Percentiles rank a stretch among this genome's conserved stretches.
These are phyloP conservation scores for Penicillium bialowiezense DNA, from an alignment of 495 filamentous ascomycete genomes.

Conservation along the genomic window DNA sequence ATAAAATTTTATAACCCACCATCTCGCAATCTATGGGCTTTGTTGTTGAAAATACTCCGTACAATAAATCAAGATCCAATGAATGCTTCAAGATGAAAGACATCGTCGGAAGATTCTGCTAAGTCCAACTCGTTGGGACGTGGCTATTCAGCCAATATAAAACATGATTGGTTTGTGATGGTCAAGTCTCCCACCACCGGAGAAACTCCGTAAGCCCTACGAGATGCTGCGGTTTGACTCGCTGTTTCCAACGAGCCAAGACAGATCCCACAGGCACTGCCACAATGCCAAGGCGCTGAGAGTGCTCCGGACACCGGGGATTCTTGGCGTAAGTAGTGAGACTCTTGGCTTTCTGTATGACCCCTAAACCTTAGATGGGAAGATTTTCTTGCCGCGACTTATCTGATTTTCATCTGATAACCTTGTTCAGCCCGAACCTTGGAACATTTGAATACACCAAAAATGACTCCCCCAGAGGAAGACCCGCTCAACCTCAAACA, in stretches of 20 bases:
- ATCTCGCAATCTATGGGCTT: too few relatives aligned
- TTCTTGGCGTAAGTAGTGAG: background rate
- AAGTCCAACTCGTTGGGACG: too few relatives aligned
- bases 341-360: background rate
- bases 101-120: too few relatives aligned
- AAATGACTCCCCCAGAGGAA: slow-evolving; percentile 4
- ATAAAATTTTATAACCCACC: too few relatives aligned
- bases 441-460: too few relatives aligned
- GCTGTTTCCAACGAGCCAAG: background rate
- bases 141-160: background rate
- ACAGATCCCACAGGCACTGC: background rate
- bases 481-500: slow-evolving; percentile 15
- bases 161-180: too few relatives aligned
- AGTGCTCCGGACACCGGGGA: background rate
- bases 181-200: background rate
- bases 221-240: background rate
- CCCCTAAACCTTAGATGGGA: background rate
- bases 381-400: background rate
- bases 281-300: slow-evolving; percentile 1
- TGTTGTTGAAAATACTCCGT: too few relatives aligned
- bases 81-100: too few relatives aligned
- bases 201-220: background rate
- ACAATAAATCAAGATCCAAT: too few relatives aligned
- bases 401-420: background rate
- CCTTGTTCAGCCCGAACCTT: background rate